Conservation (phyloP, 2,329 filamentous ascomycete species). For the Claviceps paspali region DNA sequence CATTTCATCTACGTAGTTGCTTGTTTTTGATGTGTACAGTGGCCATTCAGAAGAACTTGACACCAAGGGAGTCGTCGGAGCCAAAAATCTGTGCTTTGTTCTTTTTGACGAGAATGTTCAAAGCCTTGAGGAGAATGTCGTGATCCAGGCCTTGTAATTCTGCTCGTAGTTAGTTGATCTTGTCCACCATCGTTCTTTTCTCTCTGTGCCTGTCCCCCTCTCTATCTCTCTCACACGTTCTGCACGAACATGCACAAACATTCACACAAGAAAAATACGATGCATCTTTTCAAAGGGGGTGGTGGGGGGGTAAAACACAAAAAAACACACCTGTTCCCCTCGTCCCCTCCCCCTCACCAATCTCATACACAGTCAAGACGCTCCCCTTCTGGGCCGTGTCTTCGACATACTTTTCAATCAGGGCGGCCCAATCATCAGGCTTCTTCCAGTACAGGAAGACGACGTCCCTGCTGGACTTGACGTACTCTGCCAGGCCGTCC, state of each 20-base stretch:
- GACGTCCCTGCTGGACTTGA: conserved; percentile 28
- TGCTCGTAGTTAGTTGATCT: conserved; percentile 14
- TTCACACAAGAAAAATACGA: too few species aligned
- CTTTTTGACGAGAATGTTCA: conserved; percentile 71
- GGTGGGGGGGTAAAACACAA: too few species aligned
- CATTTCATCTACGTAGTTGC: too few species aligned
- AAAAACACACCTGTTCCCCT: conserved; percentile 42
- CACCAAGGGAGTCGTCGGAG: conserved; percentile 70
- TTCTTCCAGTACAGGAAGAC: conserved; percentile 74
- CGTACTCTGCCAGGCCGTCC: conserved; percentile 52
- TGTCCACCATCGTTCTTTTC: not conserved
- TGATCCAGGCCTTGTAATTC: conserved; percentile 83
- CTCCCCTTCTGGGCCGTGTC: conserved; percentile 75
- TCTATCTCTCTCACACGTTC: too few species aligned
- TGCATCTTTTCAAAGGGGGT: too few species aligned
- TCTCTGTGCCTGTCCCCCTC: not conserved
- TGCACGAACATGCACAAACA: too few species aligned
- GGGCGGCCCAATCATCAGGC: conserved; percentile 77
- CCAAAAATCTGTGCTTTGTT: conserved; percentile 93
- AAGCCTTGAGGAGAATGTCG: conserved; percentile 62
- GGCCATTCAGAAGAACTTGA: conserved; percentile 91
- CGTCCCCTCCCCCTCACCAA: conserved; percentile 74
- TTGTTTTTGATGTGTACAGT: not conserved
- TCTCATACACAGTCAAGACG: conserved; percentile 85
- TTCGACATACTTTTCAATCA: conserved; percentile 70